These are phyloP conservation scores for Acanthamoeba culbertsoni DNA, from an alignment of 208 protist genomes.

Conservation along the genomic window DNA sequence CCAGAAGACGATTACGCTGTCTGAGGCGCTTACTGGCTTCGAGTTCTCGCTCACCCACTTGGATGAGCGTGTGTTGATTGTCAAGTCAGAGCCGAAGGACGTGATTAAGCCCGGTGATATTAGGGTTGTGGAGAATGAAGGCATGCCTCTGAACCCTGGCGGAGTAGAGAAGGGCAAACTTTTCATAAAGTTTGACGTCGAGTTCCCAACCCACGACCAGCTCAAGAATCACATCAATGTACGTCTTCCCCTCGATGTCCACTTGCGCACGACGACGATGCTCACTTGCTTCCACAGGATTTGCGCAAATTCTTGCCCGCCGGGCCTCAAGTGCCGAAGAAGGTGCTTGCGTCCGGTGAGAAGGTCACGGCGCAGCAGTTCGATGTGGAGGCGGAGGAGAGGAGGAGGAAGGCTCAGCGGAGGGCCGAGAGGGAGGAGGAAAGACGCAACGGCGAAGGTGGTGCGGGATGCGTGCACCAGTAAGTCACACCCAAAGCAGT, in stretches of 20 bases:
- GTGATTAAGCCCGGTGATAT: background rate
- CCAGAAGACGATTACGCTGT: slow-evolving; percentile 83
- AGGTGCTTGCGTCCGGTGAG: background rate
- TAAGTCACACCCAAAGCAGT: background rate
- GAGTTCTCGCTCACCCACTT: background rate
- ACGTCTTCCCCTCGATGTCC: background rate
- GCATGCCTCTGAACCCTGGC: slow-evolving; percentile 74
- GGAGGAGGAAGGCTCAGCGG: background rate
- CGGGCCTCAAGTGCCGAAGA: background rate
- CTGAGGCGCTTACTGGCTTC: background rate
- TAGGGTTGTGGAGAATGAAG: background rate
- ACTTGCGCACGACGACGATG: background rate
- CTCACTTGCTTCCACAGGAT: background rate
- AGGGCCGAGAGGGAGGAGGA: background rate
- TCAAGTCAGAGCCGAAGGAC: background rate
- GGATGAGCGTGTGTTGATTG: background rate
- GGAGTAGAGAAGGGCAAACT: slow-evolving; percentile 74
- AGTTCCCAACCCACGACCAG: background rate
- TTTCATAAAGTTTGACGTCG: background rate
- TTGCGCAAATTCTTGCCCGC: background rate
- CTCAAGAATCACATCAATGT: background rate
- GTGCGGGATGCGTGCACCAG: background rate
- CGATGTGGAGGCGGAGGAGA: background rate
- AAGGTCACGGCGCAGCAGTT: background rate
- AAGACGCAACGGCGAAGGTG: background rate